Evolutionary conservation across 2,329 filamentous ascomycete genomes (phyloP).

Genomic region (Colletotrichum horii): DNA sequence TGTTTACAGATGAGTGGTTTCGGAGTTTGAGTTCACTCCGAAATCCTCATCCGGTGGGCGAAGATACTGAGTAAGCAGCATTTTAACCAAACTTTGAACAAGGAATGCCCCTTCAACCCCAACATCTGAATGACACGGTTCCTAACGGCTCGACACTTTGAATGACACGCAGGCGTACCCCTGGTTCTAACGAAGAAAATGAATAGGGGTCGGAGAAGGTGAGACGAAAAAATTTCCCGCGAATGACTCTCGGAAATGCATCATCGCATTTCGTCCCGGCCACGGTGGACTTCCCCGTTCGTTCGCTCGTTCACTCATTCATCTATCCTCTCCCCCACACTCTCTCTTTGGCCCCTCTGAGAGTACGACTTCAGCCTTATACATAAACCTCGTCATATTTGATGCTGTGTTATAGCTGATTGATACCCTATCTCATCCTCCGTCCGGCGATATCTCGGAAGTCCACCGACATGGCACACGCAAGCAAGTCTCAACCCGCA

Average conservation of each 20-base stretch:
- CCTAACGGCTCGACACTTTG: not conserved
- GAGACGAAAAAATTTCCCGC: slow-evolving; percentile 5
- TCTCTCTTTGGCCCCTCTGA: not conserved
- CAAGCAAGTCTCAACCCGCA: not conserved
- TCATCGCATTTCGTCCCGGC: not conserved
- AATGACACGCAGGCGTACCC: slow-evolving; percentile 17
- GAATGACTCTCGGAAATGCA: slow-evolving; percentile 7
- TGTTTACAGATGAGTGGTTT: not conserved
- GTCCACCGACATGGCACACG: not conserved
- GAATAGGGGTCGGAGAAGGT: slow-evolving; percentile 10
- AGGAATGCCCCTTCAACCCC: slow-evolving; percentile 5
- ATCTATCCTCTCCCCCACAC: not conserved
- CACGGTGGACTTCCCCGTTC: not conserved
- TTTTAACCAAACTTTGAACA: not conserved
- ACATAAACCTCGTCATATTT: not conserved
- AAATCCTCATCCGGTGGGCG: not conserved
- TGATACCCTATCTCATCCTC: not conserved
- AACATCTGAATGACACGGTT: slow-evolving; percentile 4
- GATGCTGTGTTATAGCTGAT: not conserved
- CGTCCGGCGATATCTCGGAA: not conserved
- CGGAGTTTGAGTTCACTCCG: not conserved
- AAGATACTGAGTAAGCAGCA: slow-evolving; percentile 11
- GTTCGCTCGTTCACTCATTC: not conserved
- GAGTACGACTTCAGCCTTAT: not conserved
- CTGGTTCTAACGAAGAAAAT: not conserved